Percentiles rank a stretch among this genome's conserved stretches.
phyloP scores from a whole-genome alignment of 225 moss, liverwort and hornwort genomes.

The Sphagnum contortum region DNA sequence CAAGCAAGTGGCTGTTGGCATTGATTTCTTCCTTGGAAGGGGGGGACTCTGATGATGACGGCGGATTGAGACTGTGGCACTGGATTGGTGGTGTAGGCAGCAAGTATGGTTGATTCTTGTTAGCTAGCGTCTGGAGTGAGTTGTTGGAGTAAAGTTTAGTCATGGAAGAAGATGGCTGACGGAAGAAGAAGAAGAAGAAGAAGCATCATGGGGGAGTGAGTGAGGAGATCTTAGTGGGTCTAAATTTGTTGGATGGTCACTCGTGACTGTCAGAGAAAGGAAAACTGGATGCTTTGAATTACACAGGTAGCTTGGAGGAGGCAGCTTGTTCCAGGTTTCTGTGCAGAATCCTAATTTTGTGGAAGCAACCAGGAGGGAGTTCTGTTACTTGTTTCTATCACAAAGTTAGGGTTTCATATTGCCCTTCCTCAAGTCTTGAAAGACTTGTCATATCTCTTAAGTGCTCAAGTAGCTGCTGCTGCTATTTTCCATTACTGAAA shows the following conservation, averaged over 20 bases:
- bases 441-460: too few species aligned
- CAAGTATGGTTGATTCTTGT: constrained; percentile 13
- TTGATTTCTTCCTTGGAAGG: constrained; percentile 38
- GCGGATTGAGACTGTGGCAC: too few species aligned
- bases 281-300: too few species aligned
- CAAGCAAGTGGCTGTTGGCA: constrained; percentile 45
- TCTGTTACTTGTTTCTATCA: constrained; percentile 7
- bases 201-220: constrained; percentile 8
- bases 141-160: not conserved
- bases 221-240: not conserved
- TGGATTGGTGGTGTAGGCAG: constrained; percentile 31
- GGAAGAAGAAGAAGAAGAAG: constrained; percentile 11
- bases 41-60: not conserved
- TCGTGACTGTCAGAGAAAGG: too few species aligned
- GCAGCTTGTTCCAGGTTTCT: not conserved
- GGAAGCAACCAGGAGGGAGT: not conserved
- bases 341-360: not conserved
- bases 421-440: too few species aligned
- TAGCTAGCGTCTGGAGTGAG: constrained; percentile 10
- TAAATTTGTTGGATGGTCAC: not conserved
- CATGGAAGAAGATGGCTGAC: constrained; percentile 10
- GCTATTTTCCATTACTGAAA: too few species aligned
- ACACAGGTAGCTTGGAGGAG: too few species aligned
- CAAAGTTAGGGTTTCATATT: constrained; percentile 4
- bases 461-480: too few species aligned